Evolutionary conservation across 768 basidiomycete genomes (phyloP), one percentile per base, ranked within the genome.

Genomic region (Tricholoma saponaceum): DNA sequence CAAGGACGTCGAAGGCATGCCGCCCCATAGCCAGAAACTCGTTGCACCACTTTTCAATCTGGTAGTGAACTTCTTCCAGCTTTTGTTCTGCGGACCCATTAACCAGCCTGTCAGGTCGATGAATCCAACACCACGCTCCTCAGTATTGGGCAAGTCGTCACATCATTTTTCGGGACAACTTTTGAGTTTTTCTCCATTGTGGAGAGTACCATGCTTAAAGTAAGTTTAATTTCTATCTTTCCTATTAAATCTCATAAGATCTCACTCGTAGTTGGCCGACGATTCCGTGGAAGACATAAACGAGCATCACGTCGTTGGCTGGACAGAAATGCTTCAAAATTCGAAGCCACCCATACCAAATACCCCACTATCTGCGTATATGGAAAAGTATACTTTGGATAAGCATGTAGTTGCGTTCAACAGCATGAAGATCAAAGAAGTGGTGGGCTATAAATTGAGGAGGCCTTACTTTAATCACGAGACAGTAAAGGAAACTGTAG

Each of bases 41-140:
- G 67, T 85, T 41, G 91, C 86, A 1, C 89, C 92, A 2, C 61
- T 93, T n/a, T 94, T 95, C 73, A 92, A 94, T 67, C 67, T 95
- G 63, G 92, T 89, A 60, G 61, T 79, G 55, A 46, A 39, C 23
- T 30, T 37, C 32, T 12, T 54, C 39, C 44, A 33, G n/a, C 20
- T 41, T 56, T n/a, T 41, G 46, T 52, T 33, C 41, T 30, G 5
- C 32, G 25, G 12, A 22, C 25, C 35, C 33, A 8, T 44, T 60
- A 37, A 41, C 22, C 18, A 35, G 44, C 47, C 5, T 56, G 2
- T 16, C 43, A 55, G 89, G 83, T 85, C 61, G 92, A 93, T 65
- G 87, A 92, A 60, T 84, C 88, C 6, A 77, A 90, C 46, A 85
- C 80, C 61, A 90, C 89, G 5, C 74, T 88, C 39, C 70, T 84